These are phyloP conservation scores for Dendrobium chrysotoxum DNA, from an alignment of 106 monocot species.

Conservation along the genomic window DNA sequence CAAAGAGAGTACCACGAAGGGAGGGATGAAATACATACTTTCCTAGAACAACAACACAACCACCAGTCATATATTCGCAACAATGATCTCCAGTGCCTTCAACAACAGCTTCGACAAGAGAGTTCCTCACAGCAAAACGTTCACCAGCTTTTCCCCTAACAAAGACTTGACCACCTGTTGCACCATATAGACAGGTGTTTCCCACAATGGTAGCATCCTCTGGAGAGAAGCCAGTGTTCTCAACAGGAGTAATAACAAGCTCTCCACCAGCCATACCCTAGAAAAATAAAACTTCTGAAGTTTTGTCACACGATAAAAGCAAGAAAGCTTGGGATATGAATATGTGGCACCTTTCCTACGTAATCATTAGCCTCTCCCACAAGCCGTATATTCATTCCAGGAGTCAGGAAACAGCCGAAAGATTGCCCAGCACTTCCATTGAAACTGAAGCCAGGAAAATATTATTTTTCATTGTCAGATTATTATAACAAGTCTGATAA, in stretches of 20 bases:
- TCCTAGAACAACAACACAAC: conserved; percentile 94
- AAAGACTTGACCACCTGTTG: conserved; percentile 96
- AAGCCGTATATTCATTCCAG: conserved; percentile 87
- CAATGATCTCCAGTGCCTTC: conserved; percentile 99
- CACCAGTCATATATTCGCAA: conserved; percentile 99
- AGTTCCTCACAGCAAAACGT: conserved; percentile 97
- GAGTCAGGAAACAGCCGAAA: conserved; percentile 87
- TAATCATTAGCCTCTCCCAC: conserved; percentile 98
- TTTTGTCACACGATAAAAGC: neutral
- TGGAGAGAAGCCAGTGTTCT: conserved; percentile 68
- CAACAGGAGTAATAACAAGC: conserved; percentile 72
- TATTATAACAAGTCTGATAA: too few species aligned
- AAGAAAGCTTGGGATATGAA: neutral
- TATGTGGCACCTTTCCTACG: conserved; percentile 76
- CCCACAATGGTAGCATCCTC: conserved; percentile 95
- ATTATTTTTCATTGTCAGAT: too few species aligned
- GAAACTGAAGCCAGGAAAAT: conserved; percentile 41
- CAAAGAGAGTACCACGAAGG: neutral
- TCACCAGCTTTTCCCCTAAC: conserved; percentile 96
- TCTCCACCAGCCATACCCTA: conserved; percentile 99
- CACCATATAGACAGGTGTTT: conserved; percentile 97
- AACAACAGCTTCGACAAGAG: conserved; percentile 86
- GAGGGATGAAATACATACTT: conserved; percentile 49
- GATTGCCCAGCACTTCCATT: conserved; percentile 97
- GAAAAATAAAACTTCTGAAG: conserved; percentile 4